Base-by-base conservation (phyloP, 169 alveolate genomes). In the Plasmodium yoelii region DNA sequence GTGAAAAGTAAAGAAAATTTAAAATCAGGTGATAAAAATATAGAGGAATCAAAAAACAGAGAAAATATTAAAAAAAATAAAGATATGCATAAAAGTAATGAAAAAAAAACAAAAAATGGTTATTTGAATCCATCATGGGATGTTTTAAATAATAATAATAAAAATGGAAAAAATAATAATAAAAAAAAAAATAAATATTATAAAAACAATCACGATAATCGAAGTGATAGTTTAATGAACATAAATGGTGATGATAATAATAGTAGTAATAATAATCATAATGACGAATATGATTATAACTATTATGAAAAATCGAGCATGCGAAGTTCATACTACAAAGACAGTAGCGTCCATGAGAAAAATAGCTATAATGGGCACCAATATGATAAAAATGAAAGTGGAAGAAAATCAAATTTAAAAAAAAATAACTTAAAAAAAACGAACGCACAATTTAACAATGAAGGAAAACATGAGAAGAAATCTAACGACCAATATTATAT, bases 391-490 rank as follows among this genome's bases (percentile, higher is more conserved):
- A 59, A 73, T 34, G 49, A 73, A 73, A 73, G 18, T 57, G 87
- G 59, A 55, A 39, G 49, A 39, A 18, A 57, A n/a, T 39, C 6
- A 73, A 73, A 49, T 71, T 71, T 71, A 71, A 60, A 28, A 71
- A 53, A 71, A 71, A 53, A 13, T 9, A 71, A 15, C 24, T 73
- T 56, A 73, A 73, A 44, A 73, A 60, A 57, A 60, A n/a, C 13
- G 49, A 70, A 55, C 42, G 1, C 42, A 26, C 42, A 28, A 57
- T 73, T 56, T 73, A 46, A 22, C 10, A 24, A 9, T 42, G 55
- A 5, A 47, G 72, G 56, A 73, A 73, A 57, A 7, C 34, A 57
- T 24, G 19, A 24, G 42, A 73, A 57, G 51, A 73, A 73, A 15
- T n/a, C 22, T 42, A 61, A 22, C 12, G 84, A 71, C 19, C 8